Percentiles rank a stretch among this genome's conserved stretches.
Conservation (phyloP, 1,284 basidiomycete species). For the Somion occarium region DNA sequence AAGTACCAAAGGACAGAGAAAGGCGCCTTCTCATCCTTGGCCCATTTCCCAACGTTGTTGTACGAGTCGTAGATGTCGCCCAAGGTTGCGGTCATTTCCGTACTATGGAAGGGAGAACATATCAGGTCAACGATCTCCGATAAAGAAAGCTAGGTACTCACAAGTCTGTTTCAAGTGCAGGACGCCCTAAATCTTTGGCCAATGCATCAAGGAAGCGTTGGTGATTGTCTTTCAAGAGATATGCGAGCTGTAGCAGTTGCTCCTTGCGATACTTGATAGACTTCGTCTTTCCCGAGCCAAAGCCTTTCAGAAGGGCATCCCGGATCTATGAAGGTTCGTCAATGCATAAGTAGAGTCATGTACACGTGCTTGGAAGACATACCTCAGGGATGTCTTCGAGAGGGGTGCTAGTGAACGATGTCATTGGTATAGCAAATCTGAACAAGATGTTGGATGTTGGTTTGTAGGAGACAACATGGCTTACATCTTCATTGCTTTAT, state of each 20-base stretch:
- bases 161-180: slow-evolving; percentile 50
- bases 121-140: background rate
- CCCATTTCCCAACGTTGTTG: slow-evolving; percentile 72
- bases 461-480: no score
- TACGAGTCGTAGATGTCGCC: slow-evolving; percentile 63
- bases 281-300: slow-evolving; percentile 54
- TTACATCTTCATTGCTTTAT: no score
- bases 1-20: slow-evolving; percentile 38
- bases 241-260: slow-evolving; percentile 61
- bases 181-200: slow-evolving; percentile 52
- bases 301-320: slow-evolving; percentile 44
- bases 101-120: slow-evolving; percentile 29
- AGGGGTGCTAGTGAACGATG: slow-evolving; percentile 9
- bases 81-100: slow-evolving; percentile 51
- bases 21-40: slow-evolving; percentile 58
- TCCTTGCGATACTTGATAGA: slow-evolving; percentile 59
- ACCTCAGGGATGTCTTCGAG: slow-evolving; percentile 15
- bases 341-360: background rate
- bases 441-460: no score
- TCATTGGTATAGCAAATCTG: no score
- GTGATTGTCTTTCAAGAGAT: slow-evolving; percentile 63
- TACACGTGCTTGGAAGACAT: background rate
- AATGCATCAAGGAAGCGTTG: slow-evolving; percentile 52
- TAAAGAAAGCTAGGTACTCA: slow-evolving; percentile 33
- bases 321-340: slow-evolving; percentile 42